Evolutionary conservation across 2,329 filamentous ascomycete genomes (phyloP), one percentile per base, ranked within the genome.

Genomic region (Hymenoscyphus occultus): DNA sequence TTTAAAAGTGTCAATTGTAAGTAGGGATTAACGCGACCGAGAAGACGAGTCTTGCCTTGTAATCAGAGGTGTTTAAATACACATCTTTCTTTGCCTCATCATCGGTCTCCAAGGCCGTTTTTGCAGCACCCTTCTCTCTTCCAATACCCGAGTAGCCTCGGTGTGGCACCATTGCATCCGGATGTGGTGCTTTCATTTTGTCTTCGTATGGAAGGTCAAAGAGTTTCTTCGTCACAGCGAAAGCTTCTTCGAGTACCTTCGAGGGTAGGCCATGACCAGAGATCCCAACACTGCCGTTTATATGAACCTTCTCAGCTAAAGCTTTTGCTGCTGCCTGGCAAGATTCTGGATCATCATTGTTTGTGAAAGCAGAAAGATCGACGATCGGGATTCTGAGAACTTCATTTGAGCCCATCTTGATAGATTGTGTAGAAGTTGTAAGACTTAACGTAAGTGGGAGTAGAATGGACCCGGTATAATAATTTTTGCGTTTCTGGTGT

Each of bases 151-250:
- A 51, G 16, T 61, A 61, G 13, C 58, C 58, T 45, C 58, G 5
- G 39, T 60, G 39, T 14, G 58, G 58, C 1, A 39, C 19, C 16
- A 45, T n/a, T n/a, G 14, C 31, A 10, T 40, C 39, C 22, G 58
- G 58, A 19, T 60, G 58, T 5, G 58, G 58, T 16, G 58, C 58
- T 60, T 60, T 60, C 58, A 60, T 60, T 31, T 32, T 59, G 56
- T 60, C 58, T 45, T 40, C 32, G 14, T 60, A 45, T 31, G 39
- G 39, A 39, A 60, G 58, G 14, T 42, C 14, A 16, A 60, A 60
- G 45, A 60, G 22, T 19, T 45, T 22, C 22, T 39, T 13, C 7
- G 39, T 39, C 14, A 60, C 2, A 4, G 16, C 5, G 39, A 60
- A 60, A 31, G 58, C 58, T 31, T 60, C 22, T 2, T 39, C 12